Conservation (phyloP, 768 basidiomycete species). For the Macrolepiota fuliginosa region DNA sequence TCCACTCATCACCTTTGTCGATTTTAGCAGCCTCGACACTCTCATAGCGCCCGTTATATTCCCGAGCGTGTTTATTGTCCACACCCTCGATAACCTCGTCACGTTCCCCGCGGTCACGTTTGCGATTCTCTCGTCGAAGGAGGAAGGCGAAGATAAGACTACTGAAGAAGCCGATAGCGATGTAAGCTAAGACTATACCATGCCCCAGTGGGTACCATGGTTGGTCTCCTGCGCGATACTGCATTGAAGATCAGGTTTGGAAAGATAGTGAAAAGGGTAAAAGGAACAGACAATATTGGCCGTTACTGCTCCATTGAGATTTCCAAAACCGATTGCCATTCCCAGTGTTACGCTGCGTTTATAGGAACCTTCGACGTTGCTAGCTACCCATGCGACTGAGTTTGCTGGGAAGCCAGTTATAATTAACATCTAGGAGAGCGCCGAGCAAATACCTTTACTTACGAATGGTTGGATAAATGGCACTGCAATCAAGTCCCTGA, state of each 20-base stretch:
- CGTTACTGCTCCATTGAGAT: conserved; percentile 67
- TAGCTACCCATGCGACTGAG: conserved; percentile 60
- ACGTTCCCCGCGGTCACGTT: conserved; percentile 63
- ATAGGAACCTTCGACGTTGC: conserved; percentile 72
- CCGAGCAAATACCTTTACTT: conserved; percentile 18
- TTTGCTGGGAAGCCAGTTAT: conserved; percentile 12
- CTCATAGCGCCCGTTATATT: conserved; percentile 51
- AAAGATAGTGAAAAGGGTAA: neutral
- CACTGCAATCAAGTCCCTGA: conserved; percentile 25
- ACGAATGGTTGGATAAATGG: conserved; percentile 54
- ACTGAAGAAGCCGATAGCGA: conserved; percentile 59
- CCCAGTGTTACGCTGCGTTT: conserved; percentile 70
- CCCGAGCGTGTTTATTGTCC: conserved; percentile 40
- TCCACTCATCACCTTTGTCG: conserved; percentile 72
- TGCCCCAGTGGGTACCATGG: conserved; percentile 75
- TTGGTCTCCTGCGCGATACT: conserved; percentile 64
- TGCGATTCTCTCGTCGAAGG: conserved; percentile 56
- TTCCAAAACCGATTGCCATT: conserved; percentile 69
- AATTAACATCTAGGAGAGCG: neutral
- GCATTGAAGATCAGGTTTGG: neutral
- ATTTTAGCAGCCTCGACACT: conserved; percentile 55
- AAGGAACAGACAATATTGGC: conserved; percentile 57
- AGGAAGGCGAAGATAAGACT: conserved; percentile 45
- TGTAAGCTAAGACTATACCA: conserved; percentile 67
- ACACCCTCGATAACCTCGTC: conserved; percentile 60